Conservation (phyloP, 83 land plant genomes). For the Picea abies region DNA sequence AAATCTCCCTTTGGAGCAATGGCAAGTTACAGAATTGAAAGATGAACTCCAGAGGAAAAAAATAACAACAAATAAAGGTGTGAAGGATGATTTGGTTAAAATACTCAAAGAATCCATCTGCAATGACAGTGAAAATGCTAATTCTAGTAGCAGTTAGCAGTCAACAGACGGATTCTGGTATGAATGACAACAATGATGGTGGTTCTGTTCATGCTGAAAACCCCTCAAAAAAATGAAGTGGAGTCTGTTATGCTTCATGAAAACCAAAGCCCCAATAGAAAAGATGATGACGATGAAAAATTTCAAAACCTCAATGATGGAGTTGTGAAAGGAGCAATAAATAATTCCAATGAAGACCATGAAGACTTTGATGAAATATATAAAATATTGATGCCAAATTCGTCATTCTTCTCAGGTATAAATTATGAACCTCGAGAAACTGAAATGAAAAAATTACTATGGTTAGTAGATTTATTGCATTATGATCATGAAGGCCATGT, state of each 20-base stretch:
- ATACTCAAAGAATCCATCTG: constrained; percentile 12
- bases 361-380: no score
- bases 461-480: no score
- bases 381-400: no score
- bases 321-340: not conserved
- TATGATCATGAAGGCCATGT: no score
- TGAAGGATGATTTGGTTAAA: constrained; percentile 26
- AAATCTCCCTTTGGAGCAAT: no score
- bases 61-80: constrained; percentile 43
- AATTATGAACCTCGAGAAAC: no score
- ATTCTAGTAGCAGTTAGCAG: not conserved
- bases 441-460: no score
- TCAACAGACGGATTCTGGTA: not conserved
- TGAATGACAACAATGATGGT: no score
- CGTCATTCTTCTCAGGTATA: no score
- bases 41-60: constrained; percentile 31
- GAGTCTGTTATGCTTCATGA: no score
- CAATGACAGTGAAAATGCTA: constrained; percentile 31
- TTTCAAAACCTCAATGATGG: not conserved
- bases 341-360: constrained; percentile 4
- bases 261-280: not conserved
- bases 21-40: no score
- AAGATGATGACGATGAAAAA: no score
- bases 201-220: not conserved
- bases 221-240: not conserved